A percentile compares a stretch with the other conserved stretches of the same genome.
Evolutionary conservation across 331 rosid species (phyloP).

Genomic region (Dryas integrifolia): DNA sequence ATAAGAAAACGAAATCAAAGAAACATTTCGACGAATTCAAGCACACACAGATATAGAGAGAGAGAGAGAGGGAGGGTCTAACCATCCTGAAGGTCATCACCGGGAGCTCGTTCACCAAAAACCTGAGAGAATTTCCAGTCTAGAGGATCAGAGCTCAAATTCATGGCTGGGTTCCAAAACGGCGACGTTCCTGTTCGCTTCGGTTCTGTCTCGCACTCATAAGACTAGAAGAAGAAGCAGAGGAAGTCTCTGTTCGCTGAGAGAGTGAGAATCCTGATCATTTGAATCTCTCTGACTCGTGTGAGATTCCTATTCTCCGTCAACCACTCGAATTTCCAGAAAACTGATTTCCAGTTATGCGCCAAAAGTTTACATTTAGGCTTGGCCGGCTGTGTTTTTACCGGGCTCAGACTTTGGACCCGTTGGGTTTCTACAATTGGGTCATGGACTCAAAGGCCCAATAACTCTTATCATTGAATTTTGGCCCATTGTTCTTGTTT

Average conservation of each 20-base stretch:
- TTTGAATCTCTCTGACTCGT: slow-evolving; percentile 1
- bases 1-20: not conserved
- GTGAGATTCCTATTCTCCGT: slow-evolving; percentile 7
- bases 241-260: not conserved
- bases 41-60: not conserved
- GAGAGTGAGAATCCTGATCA: not conserved
- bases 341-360: slow-evolving; percentile 18
- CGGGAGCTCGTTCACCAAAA: slow-evolving; percentile 49
- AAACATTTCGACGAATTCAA: not conserved
- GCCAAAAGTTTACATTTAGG: slow-evolving; percentile 7
- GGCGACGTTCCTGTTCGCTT: not conserved
- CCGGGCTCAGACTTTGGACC: not conserved
- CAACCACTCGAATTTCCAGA: slow-evolving; percentile 26
- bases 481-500: too few relatives aligned
- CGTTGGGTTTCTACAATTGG: too few relatives aligned
- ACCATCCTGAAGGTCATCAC: slow-evolving; percentile 50
- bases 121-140: slow-evolving; percentile 61
- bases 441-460: not conserved
- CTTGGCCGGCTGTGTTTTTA: not conserved
- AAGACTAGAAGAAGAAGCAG: not conserved
- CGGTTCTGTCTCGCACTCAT: not conserved
- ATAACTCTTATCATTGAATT: not conserved
- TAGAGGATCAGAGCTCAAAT: slow-evolving; percentile 33
- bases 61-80: slow-evolving; percentile 16
- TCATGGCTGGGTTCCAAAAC: slow-evolving; percentile 28